A percentile compares a stretch with the other conserved stretches of the same genome.
Evolutionary conservation across 441 rosid species (phyloP).

Genomic region (Theobroma grandiflorum): DNA sequence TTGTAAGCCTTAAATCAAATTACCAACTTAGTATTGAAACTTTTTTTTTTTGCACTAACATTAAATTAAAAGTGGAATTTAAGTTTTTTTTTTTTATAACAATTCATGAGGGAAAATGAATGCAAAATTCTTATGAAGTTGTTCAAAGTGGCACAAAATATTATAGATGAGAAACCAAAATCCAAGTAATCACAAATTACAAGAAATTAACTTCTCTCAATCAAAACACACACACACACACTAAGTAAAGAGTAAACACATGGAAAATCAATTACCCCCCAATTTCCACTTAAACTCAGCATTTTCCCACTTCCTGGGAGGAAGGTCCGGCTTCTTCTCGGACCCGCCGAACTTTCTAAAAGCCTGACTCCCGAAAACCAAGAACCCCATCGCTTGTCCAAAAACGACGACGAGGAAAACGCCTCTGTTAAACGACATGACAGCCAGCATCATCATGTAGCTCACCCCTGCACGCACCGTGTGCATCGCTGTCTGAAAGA

Average conservation of each 20-base stretch:
- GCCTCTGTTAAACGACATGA: constrained; percentile 68
- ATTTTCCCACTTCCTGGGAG: constrained; percentile 22
- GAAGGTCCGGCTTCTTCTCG: constrained; percentile 35
- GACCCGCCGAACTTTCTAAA: constrained; percentile 31
- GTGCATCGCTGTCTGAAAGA: constrained; percentile 49
- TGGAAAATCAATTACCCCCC: background rate
- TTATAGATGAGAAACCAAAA: too few relatives aligned
- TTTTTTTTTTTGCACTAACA: too few relatives aligned
- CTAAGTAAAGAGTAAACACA: background rate
- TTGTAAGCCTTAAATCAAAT: too few relatives aligned
- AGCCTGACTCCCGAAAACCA: constrained; percentile 49
- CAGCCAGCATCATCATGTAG: constrained; percentile 65
- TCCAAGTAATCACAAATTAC: too few relatives aligned
- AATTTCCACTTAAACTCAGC: background rate
- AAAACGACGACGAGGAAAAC: constrained; percentile 55
- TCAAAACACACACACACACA: background rate
- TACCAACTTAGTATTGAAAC: too few relatives aligned
- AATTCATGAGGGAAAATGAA: too few relatives aligned
- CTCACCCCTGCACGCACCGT: constrained; percentile 46
- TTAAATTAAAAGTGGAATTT: too few relatives aligned
- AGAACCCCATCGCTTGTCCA: constrained; percentile 58
- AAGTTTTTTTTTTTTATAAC: too few relatives aligned
- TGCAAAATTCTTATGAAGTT: too few relatives aligned
- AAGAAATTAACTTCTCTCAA: too few relatives aligned
- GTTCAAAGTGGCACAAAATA: too few relatives aligned